Conservation (phyloP, 192 early-diverging fungal genomes). For the Coemansia sp. region DNA sequence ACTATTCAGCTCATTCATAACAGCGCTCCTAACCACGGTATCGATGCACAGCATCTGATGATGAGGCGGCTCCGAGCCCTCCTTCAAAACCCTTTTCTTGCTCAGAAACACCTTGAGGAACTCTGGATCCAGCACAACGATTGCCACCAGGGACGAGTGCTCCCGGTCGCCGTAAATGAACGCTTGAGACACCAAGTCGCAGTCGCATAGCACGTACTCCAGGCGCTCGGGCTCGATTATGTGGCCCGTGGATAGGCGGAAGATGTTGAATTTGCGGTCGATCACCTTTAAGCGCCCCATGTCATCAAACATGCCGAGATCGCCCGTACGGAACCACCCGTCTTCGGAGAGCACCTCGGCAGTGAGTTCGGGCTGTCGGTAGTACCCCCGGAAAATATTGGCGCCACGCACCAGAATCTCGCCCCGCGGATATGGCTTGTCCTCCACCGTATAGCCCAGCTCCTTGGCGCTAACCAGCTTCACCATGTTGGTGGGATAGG, state of each 20-base stretch:
- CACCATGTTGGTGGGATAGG: constrained; percentile 69
- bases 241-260: constrained; percentile 87
- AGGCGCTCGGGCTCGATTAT: constrained; percentile 93
- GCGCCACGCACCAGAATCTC: constrained; percentile 86
- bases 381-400: constrained; percentile 80
- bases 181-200: constrained; percentile 65
- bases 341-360: constrained; percentile 74
- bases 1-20: constrained; percentile 59
- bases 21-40: constrained; percentile 55
- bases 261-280: constrained; percentile 94
- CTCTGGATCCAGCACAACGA: constrained; percentile 74
- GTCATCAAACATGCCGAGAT: constrained; percentile 85
- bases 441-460: constrained; percentile 78
- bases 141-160: constrained; percentile 66
- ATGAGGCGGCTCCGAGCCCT: constrained; percentile 45
- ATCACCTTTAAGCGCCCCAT: constrained; percentile 85
- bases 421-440: constrained; percentile 82
- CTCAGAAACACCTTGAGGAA: constrained; percentile 53
- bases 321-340: constrained; percentile 91
- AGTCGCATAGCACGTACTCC: constrained; percentile 86
- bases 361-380: constrained; percentile 77
- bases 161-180: constrained; percentile 81
- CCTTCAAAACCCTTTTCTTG: constrained; percentile 52
- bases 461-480: constrained; percentile 90
- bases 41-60: constrained; percentile 65